These are phyloP conservation scores for Fusarium camptoceras DNA, from an alignment of 2,329 filamentous ascomycete species.

Conservation along the genomic window DNA sequence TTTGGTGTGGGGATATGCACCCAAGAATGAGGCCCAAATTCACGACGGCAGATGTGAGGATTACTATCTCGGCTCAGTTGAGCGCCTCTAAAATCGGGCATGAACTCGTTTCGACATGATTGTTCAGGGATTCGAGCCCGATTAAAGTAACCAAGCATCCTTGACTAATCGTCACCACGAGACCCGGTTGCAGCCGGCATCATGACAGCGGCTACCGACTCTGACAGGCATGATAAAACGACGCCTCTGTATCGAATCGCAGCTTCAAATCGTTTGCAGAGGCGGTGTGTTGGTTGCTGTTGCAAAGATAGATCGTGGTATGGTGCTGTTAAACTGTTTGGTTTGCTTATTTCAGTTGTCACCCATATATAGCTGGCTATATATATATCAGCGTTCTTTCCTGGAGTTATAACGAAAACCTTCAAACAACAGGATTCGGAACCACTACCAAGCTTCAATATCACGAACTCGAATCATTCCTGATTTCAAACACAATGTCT, in stretches of 20 bases:
- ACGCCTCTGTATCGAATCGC: constrained; percentile 9
- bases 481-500: constrained; percentile 16
- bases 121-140: constrained; percentile 17
- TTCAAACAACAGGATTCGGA: not conserved
- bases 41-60: constrained; percentile 11
- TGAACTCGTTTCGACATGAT: not conserved
- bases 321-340: constrained; percentile 12
- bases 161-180: constrained; percentile 37
- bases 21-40: constrained; percentile 35
- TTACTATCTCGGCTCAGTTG: constrained; percentile 19
- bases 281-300: constrained; percentile 32
- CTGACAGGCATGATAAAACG: constrained; percentile 19
- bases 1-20: constrained; percentile 19
- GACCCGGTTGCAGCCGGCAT: constrained; percentile 34
- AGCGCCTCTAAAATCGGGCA: constrained; percentile 28
- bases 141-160: constrained; percentile 37
- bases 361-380: not conserved
- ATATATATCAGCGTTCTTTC: constrained; percentile 36
- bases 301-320: constrained; percentile 10
- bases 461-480: not conserved
- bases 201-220: constrained; percentile 36
- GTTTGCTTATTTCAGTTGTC: not conserved
- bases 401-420: not conserved
- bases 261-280: constrained; percentile 10
- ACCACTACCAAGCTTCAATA: not conserved